Evolutionary conservation across 1,284 basidiomycete species (phyloP), one percentile per base, ranked within the genome.

Genomic region (Apiotrichum veenhuisii): DNA sequence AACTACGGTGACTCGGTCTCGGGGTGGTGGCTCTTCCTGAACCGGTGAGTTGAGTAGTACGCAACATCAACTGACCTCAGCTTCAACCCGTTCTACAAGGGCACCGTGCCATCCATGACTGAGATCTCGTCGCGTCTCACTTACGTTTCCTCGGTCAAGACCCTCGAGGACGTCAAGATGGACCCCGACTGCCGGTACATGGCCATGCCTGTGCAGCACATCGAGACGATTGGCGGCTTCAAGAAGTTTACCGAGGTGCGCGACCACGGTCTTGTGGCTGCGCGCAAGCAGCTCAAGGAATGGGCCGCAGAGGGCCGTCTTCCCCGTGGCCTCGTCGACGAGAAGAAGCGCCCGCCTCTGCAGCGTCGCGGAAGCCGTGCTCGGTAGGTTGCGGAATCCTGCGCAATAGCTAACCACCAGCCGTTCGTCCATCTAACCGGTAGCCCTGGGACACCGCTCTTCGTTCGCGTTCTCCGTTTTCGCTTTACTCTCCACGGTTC

Each of bases 131-230:
- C 89, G 68, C 85, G 96, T 18, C 81, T 99, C 52, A 91, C 95
- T 50, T 99, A 98, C 77, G 95, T 97, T 1, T 95, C 95, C 59
- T 94, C 91, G 62, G 92, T 98, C 36, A 90, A 88, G 72, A 95
- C 90, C 14, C 81, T 98, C 11, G 93, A 97, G 74, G 93, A 95
- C 63, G 94, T 93, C 25, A 98, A 98, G 75, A 83, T 83, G 3
- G 84, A 88, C 5, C 87, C 88, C 7, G 88, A 88, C 0, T 94
- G 91, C 71, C 78, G 97, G 47, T 98, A 98, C 73, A 87, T 97
- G 77, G 84, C 86, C 56, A 91, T 98, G 89, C 96, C 96, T 0
- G 93, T 98, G 20, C 88, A 93, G 68, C 61, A 74, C 61, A 67
- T 67, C 54, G 72, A 76, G 44, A 73, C 74, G 15, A 58, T 77